Conservation (phyloP, 2,329 filamentous ascomycete genomes). For the Aspergillus sp. region DNA sequence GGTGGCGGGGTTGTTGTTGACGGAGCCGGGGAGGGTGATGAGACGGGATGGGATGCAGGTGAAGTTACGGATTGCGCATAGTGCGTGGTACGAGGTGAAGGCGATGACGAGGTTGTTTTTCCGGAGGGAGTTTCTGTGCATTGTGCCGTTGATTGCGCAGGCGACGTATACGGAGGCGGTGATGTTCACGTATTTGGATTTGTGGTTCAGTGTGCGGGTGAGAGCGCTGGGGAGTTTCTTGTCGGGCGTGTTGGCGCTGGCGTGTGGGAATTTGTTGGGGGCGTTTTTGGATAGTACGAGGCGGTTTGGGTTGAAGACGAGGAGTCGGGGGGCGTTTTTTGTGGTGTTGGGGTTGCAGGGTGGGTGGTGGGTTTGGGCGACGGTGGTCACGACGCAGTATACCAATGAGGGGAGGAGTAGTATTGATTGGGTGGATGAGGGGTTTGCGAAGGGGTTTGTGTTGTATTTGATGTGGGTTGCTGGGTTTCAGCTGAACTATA, state of each 20-base stretch:
- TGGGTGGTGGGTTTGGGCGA: conserved; percentile 73
- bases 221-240: conserved; percentile 71
- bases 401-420: conserved; percentile 54
- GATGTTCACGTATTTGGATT: conserved; percentile 67
- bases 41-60: conserved; percentile 67
- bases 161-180: conserved; percentile 72
- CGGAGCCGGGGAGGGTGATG: conserved; percentile 62
- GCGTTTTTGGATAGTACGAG: conserved; percentile 62
- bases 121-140: conserved; percentile 62
- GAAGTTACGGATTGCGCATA: conserved; percentile 58
- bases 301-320: conserved; percentile 54
- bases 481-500: conserved; percentile 73
- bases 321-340: conserved; percentile 59
- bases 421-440: conserved; percentile 65
- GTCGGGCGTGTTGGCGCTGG: conserved; percentile 67
- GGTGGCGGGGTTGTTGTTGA: conserved; percentile 65
- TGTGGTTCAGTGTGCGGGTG: conserved; percentile 71
- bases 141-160: conserved; percentile 69
- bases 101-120: conserved; percentile 62
- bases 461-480: conserved; percentile 68
- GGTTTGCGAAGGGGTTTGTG: conserved; percentile 67
- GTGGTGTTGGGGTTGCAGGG: conserved; percentile 58
- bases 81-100: conserved; percentile 62
- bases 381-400: conserved; percentile 65
- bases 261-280: conserved; percentile 66